Percentiles rank a stretch among this genome's conserved stretches.
Conservation (phyloP, 495 filamentous ascomycete species). For the Hamigera avellanea region DNA sequence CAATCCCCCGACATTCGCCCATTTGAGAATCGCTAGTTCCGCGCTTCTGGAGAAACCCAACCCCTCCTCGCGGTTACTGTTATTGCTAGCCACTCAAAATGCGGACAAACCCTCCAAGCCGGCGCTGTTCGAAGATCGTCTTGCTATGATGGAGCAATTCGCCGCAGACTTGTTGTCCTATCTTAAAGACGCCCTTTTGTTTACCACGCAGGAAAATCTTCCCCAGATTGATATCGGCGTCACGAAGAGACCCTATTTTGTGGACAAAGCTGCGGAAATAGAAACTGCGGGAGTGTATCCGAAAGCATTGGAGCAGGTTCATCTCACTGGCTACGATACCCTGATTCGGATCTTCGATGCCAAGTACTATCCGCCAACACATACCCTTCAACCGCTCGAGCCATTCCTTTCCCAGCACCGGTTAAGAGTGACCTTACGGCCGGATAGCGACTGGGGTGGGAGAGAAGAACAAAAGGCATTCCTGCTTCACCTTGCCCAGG, state of each 20-base stretch:
- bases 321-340: conserved; percentile 83
- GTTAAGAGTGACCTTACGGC: conserved; percentile 61
- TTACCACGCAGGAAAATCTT: conserved; percentile 9
- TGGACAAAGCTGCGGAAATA: conserved; percentile 70
- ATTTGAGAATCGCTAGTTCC: conserved; percentile 61
- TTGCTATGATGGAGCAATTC: conserved; percentile 80
- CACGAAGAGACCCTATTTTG: conserved; percentile 72
- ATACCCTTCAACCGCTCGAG: conserved; percentile 44
- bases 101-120: conserved; percentile 86
- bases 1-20: conserved; percentile 84
- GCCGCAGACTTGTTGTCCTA: conserved; percentile 46
- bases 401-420: conserved; percentile 60
- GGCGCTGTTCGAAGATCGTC: conserved; percentile 66
- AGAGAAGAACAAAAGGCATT: conserved; percentile 48
- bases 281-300: conserved; percentile 40
- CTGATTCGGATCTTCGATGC: conserved; percentile 69
- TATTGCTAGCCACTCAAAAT: conserved; percentile 83
- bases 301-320: conserved; percentile 46
- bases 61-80: conserved; percentile 46
- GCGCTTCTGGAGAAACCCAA: conserved; percentile 38
- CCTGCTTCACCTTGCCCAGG: conserved; percentile 38
- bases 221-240: conserved; percentile 64
- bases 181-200: conserved; percentile 9
- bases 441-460: conserved; percentile 54
- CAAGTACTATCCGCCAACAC: conserved; percentile 65